Base-by-base conservation (phyloP, 257 asterid genomes). In the Phtheirospermum japonicum region DNA sequence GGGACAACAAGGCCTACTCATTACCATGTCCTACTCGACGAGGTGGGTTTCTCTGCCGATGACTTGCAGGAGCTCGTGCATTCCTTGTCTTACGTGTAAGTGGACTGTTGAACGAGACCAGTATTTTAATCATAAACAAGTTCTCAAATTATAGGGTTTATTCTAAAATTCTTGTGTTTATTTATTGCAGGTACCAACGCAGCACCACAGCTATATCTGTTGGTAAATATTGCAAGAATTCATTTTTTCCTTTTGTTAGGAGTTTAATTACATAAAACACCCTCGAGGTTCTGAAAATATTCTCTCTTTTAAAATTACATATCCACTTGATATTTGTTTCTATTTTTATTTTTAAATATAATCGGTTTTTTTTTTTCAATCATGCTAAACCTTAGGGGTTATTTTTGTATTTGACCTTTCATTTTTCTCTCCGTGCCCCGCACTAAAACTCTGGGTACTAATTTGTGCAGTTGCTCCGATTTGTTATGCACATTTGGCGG, bases 151-250 rank as follows among this genome's bases (percentile, higher is more conserved):
- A 37, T 7, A 5, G 20, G n/a, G 32, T 20, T 0, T 60, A 10
- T 57, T 36, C 12, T 43, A 49, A 49, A 10, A 0, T 37, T 17
- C n/a, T n/a, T 0, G 46, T 45, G 32, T 59, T 57, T 6, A 20
- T n/a, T 31, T 12, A 2, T 52, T 76, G 65, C 94, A 92, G 98
- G 77, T 92, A 92, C 63, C 98, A 92, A 71, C 82, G 97, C 20
- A 88, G 98, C 65, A 92, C 95, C 6, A 92, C 98, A 11, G 98
- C 98, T 26, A 88, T 92, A 7, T 92, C 98, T 33, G 82, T 92
- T 18, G 97, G 97, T 90, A 85, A 81, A 4, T 57, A 8, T 16
- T 71, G 0, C 65, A 9, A 23, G 6, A 39, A n/a, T n/a, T 49
- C 37, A 12, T n/a, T 57, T 14, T 53, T 30, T 9, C 17, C 3